These are phyloP conservation scores for Mediolabrus comicus DNA, from an alignment of 108 stramenopile genomes.

Conservation along the genomic window DNA sequence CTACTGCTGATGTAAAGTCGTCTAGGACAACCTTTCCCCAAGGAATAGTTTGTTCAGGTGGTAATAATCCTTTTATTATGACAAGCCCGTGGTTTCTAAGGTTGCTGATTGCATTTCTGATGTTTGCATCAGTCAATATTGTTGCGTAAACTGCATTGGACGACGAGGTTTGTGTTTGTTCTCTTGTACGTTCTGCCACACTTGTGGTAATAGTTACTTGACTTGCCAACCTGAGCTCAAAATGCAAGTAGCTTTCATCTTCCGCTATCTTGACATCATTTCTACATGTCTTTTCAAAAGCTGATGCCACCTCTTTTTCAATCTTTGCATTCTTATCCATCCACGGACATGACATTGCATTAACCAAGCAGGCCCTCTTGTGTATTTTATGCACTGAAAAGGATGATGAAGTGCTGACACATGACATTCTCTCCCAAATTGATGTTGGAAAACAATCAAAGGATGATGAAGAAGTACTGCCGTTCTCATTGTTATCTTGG, in stretches of 20 bases:
- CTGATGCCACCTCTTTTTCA: neutral
- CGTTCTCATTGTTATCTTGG: neutral
- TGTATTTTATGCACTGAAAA: slow-evolving; percentile 4
- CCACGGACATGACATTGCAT: slow-evolving; percentile 39
- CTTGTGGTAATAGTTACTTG: slow-evolving; percentile 25
- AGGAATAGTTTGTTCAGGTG: slow-evolving; percentile 45
- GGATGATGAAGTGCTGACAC: neutral
- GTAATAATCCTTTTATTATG: slow-evolving; percentile 53
- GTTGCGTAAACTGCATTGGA: slow-evolving; percentile 20
- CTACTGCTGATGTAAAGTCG: slow-evolving; percentile 60
- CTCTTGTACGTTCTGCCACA: slow-evolving; percentile 27
- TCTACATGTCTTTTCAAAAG: neutral
- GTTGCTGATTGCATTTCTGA: slow-evolving; percentile 41
- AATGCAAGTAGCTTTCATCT: slow-evolving; percentile 28
- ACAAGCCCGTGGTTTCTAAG: slow-evolving; percentile 64
- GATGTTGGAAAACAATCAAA: slow-evolving; percentile 2
- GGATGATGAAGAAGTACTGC: neutral
- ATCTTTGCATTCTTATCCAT: slow-evolving; percentile 27
- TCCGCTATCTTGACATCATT: slow-evolving; percentile 27
- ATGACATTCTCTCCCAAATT: slow-evolving; percentile 15
- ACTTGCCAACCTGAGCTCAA: slow-evolving; percentile 20
- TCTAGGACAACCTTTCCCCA: slow-evolving; percentile 65
- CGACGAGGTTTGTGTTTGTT: slow-evolving; percentile 2
- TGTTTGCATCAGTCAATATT: slow-evolving; percentile 47
- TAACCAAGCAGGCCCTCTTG: slow-evolving; percentile 30